phyloP scores from a whole-genome alignment of 345 rosid species.

The Gossypium australe region DNA sequence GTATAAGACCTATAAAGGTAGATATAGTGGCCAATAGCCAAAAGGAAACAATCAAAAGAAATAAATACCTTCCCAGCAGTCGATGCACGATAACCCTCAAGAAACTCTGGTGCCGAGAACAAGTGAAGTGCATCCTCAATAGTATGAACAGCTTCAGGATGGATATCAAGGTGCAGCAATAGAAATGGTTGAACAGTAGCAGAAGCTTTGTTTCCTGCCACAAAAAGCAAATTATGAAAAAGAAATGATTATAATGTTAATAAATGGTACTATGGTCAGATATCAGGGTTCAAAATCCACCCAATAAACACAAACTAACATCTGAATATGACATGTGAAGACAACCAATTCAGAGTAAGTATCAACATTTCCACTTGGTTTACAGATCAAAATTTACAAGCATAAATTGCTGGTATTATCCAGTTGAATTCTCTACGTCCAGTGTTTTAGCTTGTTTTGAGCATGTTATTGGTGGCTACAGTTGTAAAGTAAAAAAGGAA shows the following conservation, averaged over 20 bases:
- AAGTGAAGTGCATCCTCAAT: constrained; percentile 85
- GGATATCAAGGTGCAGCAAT: constrained; percentile 84
- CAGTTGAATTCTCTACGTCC: not conserved
- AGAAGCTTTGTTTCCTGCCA: constrained; percentile 69
- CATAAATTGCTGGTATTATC: not conserved
- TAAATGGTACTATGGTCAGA: not conserved
- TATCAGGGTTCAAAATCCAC: not conserved
- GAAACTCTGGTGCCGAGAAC: constrained; percentile 71
- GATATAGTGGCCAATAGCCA: not conserved
- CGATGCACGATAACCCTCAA: constrained; percentile 81
- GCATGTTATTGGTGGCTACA: not conserved
- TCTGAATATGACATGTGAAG: not conserved
- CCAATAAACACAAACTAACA: not conserved
- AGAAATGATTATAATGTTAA: not conserved
- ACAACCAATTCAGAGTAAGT: not conserved
- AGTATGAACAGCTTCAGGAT: constrained; percentile 57
- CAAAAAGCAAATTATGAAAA: not conserved
- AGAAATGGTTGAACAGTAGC: constrained; percentile 86
- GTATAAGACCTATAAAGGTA: not conserved
- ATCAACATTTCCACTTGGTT: not conserved
- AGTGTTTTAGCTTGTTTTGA: not conserved
- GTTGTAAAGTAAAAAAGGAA: not conserved
- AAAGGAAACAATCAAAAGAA: not conserved
- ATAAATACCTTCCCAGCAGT: constrained; percentile 71
- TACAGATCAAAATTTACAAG: not conserved